Evolutionary conservation across 129 eudicot genomes (phyloP).

Genomic region (Tagetes erecta): DNA sequence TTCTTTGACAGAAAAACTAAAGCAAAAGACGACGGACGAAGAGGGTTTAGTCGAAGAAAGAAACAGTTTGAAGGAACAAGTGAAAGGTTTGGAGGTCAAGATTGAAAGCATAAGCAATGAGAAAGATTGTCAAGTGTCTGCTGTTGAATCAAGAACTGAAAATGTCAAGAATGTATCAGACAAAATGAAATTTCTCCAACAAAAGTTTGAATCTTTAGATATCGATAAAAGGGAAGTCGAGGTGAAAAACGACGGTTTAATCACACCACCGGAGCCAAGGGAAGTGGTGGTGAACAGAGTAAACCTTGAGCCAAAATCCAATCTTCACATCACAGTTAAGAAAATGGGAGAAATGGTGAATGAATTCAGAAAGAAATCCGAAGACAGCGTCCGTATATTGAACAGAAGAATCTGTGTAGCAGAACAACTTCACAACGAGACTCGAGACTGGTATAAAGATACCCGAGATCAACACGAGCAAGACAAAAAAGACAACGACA

Average conservation of each 20-base stretch:
- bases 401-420: conserved; percentile 77
- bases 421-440: conserved; percentile 72
- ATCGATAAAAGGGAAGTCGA: conserved; percentile 37
- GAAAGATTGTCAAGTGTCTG: conserved; percentile 31
- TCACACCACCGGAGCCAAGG: conserved; percentile 16
- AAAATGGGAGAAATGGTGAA: conserved; percentile 69
- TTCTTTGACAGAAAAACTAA: conserved; percentile 34
- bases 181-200: conserved; percentile 36
- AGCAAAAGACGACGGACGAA: conserved; percentile 22
- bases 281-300: conserved; percentile 34
- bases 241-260: conserved; percentile 32
- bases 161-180: conserved; percentile 43
- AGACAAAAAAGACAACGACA: conserved; percentile 40
- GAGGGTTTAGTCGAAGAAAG: conserved; percentile 29
- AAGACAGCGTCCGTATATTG: conserved; percentile 58
- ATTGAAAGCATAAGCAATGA: conserved; percentile 27
- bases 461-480: conserved; percentile 49
- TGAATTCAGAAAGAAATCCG: conserved; percentile 61
- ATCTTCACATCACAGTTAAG: conserved; percentile 42
- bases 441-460: conserved; percentile 54
- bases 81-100: conserved; percentile 35
- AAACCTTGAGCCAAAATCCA: conserved; percentile 36
- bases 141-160: conserved; percentile 31
- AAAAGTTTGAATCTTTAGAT: conserved; percentile 27
- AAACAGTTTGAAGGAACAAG: conserved; percentile 18